phyloP scores from a whole-genome alignment of 306 rosid species.

The Fragaria nilgerrensis region DNA sequence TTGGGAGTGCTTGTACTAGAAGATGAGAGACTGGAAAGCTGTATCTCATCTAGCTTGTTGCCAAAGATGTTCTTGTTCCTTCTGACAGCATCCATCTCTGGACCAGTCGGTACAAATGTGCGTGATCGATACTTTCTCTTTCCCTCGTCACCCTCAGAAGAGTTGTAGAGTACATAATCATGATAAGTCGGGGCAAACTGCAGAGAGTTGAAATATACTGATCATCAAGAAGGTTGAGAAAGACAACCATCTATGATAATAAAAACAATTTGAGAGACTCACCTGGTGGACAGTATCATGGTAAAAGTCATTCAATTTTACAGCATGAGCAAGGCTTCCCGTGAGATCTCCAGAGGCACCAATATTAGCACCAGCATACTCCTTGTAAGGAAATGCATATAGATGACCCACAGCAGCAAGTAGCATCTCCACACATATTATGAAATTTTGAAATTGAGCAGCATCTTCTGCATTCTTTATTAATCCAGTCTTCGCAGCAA shows the following conservation, averaged over 20 bases:
- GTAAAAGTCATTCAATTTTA: conserved; percentile 88
- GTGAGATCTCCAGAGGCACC: conserved; percentile 73
- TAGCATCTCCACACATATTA: conserved; percentile 97
- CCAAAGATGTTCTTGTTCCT: conserved; percentile 61
- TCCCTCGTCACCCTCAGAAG: conserved; percentile 89
- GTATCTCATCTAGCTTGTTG: conserved; percentile 74
- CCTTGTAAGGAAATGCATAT: conserved; percentile 98
- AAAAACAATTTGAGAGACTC: conserved; percentile 17
- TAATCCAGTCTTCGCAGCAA: conserved; percentile 85
- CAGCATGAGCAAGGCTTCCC: conserved; percentile 87
- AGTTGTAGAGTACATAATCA: conserved; percentile 94
- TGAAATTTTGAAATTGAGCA: conserved; percentile 83
- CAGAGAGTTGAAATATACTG: conserved; percentile 6
- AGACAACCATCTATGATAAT: conserved; percentile 17
- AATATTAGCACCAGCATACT: conserved; percentile 97
- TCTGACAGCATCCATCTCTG: conserved; percentile 90
- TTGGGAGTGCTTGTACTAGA: conserved; percentile 53
- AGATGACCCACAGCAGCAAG: conserved; percentile 90
- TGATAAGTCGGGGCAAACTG: conserved; percentile 99
- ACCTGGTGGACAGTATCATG: conserved; percentile 99
- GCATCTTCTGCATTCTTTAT: conserved; percentile 87
- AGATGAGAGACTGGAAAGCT: conserved; percentile 66
- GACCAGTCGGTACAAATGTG: conserved; percentile 95
- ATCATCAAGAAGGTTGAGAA: conserved; percentile 19
- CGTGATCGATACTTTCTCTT: conserved; percentile 84